Evolutionary conservation across 1,284 basidiomycete species (phyloP).

Genomic region (Fomitopsis palustris): DNA sequence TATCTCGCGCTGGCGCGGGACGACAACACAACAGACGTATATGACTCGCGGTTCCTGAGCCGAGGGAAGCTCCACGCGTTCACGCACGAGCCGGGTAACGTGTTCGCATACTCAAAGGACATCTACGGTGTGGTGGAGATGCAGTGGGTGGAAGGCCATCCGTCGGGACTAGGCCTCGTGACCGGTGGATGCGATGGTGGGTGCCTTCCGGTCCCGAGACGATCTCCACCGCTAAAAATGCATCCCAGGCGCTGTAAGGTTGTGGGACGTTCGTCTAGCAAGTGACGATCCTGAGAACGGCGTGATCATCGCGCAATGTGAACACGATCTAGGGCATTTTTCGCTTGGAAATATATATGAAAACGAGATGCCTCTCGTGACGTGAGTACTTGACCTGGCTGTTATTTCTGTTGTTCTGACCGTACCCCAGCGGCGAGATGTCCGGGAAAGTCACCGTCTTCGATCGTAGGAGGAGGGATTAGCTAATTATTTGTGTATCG

Average conservation of each 20-base stretch:
- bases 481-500: background rate
- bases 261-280: constrained; percentile 57
- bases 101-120: constrained; percentile 17
- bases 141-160: constrained; percentile 50
- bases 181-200: constrained; percentile 66
- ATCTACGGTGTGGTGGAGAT: constrained; percentile 52
- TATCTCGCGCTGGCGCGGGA: constrained; percentile 57
- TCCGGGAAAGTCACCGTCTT: constrained; percentile 20
- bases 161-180: constrained; percentile 44
- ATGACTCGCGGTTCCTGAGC: constrained; percentile 54
- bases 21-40: constrained; percentile 59
- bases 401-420: background rate
- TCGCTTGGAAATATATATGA: constrained; percentile 50
- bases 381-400: constrained; percentile 43
- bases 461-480: background rate
- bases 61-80: constrained; percentile 45
- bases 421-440: constrained; percentile 14
- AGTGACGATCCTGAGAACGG: constrained; percentile 40
- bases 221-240: background rate
- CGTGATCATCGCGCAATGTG: constrained; percentile 43
- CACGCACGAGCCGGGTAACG: constrained; percentile 33
- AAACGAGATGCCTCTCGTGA: constrained; percentile 52
- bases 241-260: constrained; percentile 55
- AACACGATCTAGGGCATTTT: constrained; percentile 58
- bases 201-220: constrained; percentile 10